phyloP scores from a whole-genome alignment of 2,329 filamentous ascomycete genomes.

The Ascochyta clinopodiicola region DNA sequence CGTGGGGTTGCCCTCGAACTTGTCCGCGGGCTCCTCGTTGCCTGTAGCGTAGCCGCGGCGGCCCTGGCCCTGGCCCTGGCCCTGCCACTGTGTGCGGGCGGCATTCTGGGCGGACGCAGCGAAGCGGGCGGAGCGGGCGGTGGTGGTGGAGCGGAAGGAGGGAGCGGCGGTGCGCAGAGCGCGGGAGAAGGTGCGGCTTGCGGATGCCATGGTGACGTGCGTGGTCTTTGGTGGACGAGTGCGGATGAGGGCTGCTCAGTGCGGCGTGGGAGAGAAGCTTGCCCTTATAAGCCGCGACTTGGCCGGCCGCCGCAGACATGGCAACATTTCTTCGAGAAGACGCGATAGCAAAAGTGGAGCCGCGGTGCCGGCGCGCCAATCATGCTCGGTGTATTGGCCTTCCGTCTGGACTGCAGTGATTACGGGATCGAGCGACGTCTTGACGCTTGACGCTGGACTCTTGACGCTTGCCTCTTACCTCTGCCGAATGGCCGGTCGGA shows the following conservation, averaged over 20 bases:
- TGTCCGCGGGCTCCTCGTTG: constrained; percentile 58
- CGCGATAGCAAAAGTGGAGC: constrained; percentile 11
- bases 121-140: constrained; percentile 64
- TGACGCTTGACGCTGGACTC: neutral
- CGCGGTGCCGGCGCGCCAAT: constrained; percentile 22
- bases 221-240: constrained; percentile 17
- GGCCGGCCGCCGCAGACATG: constrained; percentile 16
- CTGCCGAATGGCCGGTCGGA: constrained; percentile 17
- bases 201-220: constrained; percentile 41
- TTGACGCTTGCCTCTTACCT: too few species aligned
- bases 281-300: constrained; percentile 21
- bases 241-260: neutral
- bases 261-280: neutral
- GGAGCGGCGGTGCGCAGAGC: constrained; percentile 48
- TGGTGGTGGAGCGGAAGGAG: constrained; percentile 63
- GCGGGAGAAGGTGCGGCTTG: constrained; percentile 47
- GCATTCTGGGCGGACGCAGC: constrained; percentile 66
- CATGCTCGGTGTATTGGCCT: constrained; percentile 5
- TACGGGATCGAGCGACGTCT: constrained; percentile 25
- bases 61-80: constrained; percentile 39
- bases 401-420: constrained; percentile 30
- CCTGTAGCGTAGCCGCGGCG: constrained; percentile 74
- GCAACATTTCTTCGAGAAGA: constrained; percentile 28
- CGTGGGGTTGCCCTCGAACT: constrained; percentile 59
- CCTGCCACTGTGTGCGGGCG: constrained; percentile 68